Conservation (phyloP, 768 basidiomycete species). For the Punctularia strigosozonata region DNA sequence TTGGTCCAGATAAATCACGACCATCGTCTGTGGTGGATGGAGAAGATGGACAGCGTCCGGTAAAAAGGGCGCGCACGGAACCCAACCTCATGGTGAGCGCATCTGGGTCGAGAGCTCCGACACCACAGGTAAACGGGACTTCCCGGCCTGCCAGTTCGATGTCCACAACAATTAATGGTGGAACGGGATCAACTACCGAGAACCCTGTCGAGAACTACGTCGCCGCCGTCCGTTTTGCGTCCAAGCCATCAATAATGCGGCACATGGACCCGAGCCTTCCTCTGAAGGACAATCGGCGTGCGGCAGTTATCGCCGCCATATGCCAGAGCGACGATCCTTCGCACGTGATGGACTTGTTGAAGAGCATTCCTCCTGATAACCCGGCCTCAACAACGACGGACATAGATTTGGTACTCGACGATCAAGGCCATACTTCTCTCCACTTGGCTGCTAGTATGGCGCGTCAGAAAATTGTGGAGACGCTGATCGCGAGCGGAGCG, state of each 20-base stretch:
- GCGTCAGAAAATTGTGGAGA: slow-evolving; percentile 51
- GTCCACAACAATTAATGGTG: slow-evolving; percentile 29
- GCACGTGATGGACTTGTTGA: slow-evolving; percentile 50
- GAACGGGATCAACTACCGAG: slow-evolving; percentile 23
- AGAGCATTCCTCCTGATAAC: slow-evolving; percentile 41
- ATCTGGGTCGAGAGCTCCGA: slow-evolving; percentile 9
- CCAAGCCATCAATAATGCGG: slow-evolving; percentile 45
- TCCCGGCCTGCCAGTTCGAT: slow-evolving; percentile 36
- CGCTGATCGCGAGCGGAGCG: slow-evolving; percentile 67
- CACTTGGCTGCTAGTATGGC: slow-evolving; percentile 88
- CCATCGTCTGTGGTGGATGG: slow-evolving; percentile 40
- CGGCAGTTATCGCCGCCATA: slow-evolving; percentile 54
- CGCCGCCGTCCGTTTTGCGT: slow-evolving; percentile 46
- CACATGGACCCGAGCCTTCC: slow-evolving; percentile 39
- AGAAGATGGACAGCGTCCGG: too few relatives aligned
- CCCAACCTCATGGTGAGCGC: slow-evolving; percentile 7
- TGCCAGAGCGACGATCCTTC: slow-evolving; percentile 59
- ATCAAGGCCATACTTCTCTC: slow-evolving; percentile 88
- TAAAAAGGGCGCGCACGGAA: slow-evolving; percentile 55
- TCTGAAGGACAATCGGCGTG: slow-evolving; percentile 39
- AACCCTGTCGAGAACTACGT: slow-evolving; percentile 32
- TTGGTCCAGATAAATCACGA: slow-evolving; percentile 37
- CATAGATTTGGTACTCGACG: slow-evolving; percentile 81
- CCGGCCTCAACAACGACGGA: slow-evolving; percentile 31
- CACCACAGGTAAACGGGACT: slow-evolving; percentile 28